Evolutionary conservation across 2,329 filamentous ascomycete species (phyloP).

Genomic region (Didymella segeticola): DNA sequence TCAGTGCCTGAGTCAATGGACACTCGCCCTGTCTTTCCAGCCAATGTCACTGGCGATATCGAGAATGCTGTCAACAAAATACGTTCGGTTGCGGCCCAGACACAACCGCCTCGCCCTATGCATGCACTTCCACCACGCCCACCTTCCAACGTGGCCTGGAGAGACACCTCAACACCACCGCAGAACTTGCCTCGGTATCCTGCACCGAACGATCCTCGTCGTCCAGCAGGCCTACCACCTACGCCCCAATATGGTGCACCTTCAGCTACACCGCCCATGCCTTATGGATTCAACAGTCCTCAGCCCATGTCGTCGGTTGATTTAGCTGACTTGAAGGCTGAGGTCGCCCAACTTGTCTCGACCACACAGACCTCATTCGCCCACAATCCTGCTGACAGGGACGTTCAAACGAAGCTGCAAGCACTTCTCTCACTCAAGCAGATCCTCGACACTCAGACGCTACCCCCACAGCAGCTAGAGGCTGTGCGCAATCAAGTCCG

Average conservation of each 20-base stretch:
- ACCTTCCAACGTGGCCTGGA: conserved; percentile 64
- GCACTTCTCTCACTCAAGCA: conserved; percentile 85
- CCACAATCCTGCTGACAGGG: conserved; percentile 75
- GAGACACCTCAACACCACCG: conserved; percentile 78
- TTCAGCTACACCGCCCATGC: conserved; percentile 31
- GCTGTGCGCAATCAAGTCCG: conserved; percentile 86
- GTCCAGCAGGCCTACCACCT: conserved; percentile 33
- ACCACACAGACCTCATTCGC: conserved; percentile 76
- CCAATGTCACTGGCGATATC: conserved; percentile 86
- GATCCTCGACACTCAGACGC: conserved; percentile 76
- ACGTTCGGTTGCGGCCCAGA: conserved; percentile 66
- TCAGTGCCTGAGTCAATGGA: conserved; percentile 93
- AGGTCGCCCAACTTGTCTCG: conserved; percentile 80
- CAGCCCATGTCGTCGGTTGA: conserved; percentile 41
- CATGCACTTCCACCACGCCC: conserved; percentile 48
- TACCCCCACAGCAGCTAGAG: conserved; percentile 81
- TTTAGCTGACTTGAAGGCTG: conserved; percentile 74
- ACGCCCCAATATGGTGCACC: conserved; percentile 39
- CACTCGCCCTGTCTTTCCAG: conserved; percentile 87
- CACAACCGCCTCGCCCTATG: conserved; percentile 57
- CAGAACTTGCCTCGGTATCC: conserved; percentile 43
- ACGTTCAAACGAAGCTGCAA: conserved; percentile 79
- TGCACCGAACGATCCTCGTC: conserved; percentile 43
- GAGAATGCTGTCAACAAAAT: conserved; percentile 94
- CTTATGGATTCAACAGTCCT: conserved; percentile 38